Evolutionary conservation across 2,329 filamentous ascomycete genomes (phyloP).

Genomic region (Penicillium sp.): DNA sequence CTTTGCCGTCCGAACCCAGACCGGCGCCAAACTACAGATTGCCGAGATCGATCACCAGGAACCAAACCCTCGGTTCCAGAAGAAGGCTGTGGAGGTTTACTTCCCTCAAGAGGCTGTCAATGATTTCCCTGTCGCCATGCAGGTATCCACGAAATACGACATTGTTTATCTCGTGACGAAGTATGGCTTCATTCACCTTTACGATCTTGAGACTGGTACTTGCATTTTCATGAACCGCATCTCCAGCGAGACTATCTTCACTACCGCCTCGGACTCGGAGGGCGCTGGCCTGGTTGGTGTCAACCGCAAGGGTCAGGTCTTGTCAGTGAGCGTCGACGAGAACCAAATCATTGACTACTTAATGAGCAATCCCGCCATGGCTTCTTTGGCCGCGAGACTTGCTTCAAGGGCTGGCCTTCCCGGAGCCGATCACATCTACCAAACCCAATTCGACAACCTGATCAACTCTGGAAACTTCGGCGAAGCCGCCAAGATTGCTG

Average conservation of each 20-base stretch:
- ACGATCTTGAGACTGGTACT: conserved; percentile 90
- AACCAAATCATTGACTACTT: conserved; percentile 87
- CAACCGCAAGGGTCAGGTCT: conserved; percentile 94
- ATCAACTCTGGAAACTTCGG: conserved; percentile 72
- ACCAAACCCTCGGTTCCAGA: conserved; percentile 80
- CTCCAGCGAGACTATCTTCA: conserved; percentile 98
- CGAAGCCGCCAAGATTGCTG: conserved; percentile 90
- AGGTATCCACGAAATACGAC: conserved; percentile 93
- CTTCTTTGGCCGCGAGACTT: conserved; percentile 88
- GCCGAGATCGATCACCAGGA: conserved; percentile 94
- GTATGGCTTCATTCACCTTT: conserved; percentile 97
- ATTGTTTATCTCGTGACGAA: conserved; percentile 97
- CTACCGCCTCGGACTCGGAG: conserved; percentile 74
- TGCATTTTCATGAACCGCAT: conserved; percentile 99
- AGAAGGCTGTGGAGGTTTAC: conserved; percentile 96
- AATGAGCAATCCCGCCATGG: conserved; percentile 91
- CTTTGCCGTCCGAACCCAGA: conserved; percentile 85
- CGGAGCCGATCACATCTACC: conserved; percentile 88
- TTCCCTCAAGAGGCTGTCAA: conserved; percentile 93
- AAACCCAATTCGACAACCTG: conserved; percentile 85
- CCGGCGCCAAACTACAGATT: conserved; percentile 90
- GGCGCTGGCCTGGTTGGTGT: conserved; percentile 88
- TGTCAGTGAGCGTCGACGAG: conserved; percentile 91
- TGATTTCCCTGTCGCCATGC: conserved; percentile 96
- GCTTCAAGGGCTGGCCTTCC: conserved; percentile 89